phyloP scores from a whole-genome alignment of 768 basidiomycete genomes.

The Arthromyces matolae region DNA sequence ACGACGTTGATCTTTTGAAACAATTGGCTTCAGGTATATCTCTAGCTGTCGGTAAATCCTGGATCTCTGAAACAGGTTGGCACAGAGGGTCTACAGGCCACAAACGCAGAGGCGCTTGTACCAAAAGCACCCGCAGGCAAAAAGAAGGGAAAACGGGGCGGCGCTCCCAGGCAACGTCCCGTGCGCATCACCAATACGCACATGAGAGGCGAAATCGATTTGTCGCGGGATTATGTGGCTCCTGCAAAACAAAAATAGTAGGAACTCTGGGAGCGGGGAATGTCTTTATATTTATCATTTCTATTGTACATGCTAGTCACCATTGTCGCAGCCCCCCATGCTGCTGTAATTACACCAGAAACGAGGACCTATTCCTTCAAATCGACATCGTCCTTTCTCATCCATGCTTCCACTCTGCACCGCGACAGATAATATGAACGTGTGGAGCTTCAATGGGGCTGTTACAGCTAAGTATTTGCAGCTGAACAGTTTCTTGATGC shows the following conservation, averaged over 20 bases:
- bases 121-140: constrained; percentile 52
- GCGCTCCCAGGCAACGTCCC: constrained; percentile 68
- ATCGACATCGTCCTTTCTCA: no score
- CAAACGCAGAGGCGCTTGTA: constrained; percentile 56
- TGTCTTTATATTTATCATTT: not conserved
- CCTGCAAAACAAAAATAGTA: constrained; percentile 36
- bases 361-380: no score
- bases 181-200: constrained; percentile 87
- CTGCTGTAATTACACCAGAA: no score
- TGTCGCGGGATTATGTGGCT: constrained; percentile 65
- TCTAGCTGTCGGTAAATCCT: constrained; percentile 3
- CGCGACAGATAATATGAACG: no score
- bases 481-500: no score
- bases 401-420: no score
- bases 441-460: no score
- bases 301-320: no score
- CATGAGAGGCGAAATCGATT: constrained; percentile 80
- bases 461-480: no score
- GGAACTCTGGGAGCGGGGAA: not conserved
- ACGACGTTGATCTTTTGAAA: constrained; percentile 77
- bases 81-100: constrained; percentile 77
- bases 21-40: constrained; percentile 68
- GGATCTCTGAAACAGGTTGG: constrained; percentile 10
- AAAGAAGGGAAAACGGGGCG: constrained; percentile 83
- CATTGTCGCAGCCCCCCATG: no score